A percentile compares a stretch with the other conserved stretches of the same genome.
Conservation (phyloP, 2,329 filamentous ascomycete genomes). For the Diatrype stigma region DNA sequence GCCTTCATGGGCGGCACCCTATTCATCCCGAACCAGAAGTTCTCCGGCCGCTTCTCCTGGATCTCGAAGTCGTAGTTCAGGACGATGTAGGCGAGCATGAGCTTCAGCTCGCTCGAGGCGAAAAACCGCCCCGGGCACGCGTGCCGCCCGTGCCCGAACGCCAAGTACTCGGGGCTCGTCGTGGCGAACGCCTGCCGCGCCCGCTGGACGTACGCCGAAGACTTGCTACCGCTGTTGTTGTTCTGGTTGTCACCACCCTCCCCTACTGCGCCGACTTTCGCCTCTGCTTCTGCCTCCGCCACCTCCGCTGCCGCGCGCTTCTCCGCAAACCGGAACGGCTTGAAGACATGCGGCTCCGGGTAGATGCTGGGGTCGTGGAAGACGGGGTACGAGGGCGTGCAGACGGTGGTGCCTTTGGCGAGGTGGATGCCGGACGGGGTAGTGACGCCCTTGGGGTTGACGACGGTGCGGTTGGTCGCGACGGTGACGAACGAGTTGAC, state of each 20-base stretch:
- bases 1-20: conserved; percentile 25
- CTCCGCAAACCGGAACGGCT: conserved; percentile 21
- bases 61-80: conserved; percentile 21
- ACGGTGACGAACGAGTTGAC: conserved; percentile 28
- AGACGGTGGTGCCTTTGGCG: conserved; percentile 25
- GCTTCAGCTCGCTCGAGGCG: conserved; percentile 33
- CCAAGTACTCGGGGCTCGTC: conserved; percentile 26
- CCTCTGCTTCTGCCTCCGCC: neutral
- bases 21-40: conserved; percentile 26
- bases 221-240: too few species aligned
- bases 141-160: conserved; percentile 35
- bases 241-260: too few species aligned
- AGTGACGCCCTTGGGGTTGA: conserved; percentile 21
- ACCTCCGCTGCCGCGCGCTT: conserved; percentile 2
- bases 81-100: conserved; percentile 23
- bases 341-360: conserved; percentile 33
- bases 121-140: conserved; percentile 38
- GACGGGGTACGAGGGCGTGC: conserved; percentile 26
- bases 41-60: conserved; percentile 23
- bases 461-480: conserved; percentile 20
- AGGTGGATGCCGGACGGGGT: conserved; percentile 32
- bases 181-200: conserved; percentile 23
- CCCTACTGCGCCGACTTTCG: neutral
- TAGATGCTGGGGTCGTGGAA: conserved; percentile 42
- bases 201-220: conserved; percentile 12